Conservation (phyloP, 345 rosid genomes). For the Salix suchowensis region DNA sequence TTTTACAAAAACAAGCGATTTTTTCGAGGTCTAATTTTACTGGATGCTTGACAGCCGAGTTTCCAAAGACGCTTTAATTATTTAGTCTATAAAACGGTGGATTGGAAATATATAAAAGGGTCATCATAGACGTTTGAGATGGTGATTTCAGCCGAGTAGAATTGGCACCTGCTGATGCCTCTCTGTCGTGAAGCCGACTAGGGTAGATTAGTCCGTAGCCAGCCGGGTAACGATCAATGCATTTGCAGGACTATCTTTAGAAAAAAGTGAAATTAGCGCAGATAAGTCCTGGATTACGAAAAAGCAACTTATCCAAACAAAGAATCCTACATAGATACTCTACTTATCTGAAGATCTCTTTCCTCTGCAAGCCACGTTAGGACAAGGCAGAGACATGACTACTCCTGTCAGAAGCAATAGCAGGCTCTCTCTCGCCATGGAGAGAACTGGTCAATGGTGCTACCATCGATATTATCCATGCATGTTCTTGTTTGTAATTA, state of each 20-base stretch:
- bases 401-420: conserved; percentile 29
- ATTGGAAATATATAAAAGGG: no score
- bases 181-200: background rate
- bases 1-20: no score
- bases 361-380: background rate
- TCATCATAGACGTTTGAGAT: no score
- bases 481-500: background rate
- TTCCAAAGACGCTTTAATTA: no score
- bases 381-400: conserved; percentile 27
- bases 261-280: background rate
- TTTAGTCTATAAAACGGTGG: no score
- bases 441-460: conserved; percentile 91
- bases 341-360: background rate
- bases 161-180: no score
- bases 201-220: conserved; percentile 20
- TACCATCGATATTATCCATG: background rate
- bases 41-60: no score
- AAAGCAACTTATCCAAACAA: background rate
- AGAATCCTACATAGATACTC: background rate
- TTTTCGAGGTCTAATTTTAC: no score
- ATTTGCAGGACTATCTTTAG: background rate
- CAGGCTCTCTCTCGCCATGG: conserved; percentile 58
- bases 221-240: no score
- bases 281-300: background rate
- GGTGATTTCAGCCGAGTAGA: no score